phyloP scores from a whole-genome alignment of 2,329 filamentous ascomycete genomes.

The Clonostachys sp. region DNA sequence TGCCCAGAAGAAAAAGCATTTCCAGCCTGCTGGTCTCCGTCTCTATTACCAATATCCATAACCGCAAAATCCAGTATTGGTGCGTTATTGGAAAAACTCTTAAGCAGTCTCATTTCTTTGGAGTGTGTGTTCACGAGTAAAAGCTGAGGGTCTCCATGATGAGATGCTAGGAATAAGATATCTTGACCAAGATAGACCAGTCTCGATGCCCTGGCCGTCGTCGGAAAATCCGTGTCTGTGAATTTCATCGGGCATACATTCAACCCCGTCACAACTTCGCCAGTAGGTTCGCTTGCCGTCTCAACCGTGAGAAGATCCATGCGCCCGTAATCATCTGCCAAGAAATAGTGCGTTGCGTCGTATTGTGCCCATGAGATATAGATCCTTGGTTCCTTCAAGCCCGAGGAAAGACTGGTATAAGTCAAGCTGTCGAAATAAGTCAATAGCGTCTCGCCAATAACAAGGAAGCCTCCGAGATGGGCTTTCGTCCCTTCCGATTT shows the following conservation, averaged over 20 bases:
- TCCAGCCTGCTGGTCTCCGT: constrained; percentile 66
- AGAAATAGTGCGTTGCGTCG: constrained; percentile 75
- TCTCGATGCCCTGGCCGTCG: constrained; percentile 69
- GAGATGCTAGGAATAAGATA: constrained; percentile 81
- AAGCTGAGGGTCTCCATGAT: constrained; percentile 88
- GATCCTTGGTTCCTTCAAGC: constrained; percentile 70
- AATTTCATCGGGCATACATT: constrained; percentile 48
- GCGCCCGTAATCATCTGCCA: constrained; percentile 87
- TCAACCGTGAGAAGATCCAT: constrained; percentile 81
- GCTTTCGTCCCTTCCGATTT: constrained; percentile 47
- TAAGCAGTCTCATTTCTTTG: constrained; percentile 57
- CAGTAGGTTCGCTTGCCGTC: constrained; percentile 58
- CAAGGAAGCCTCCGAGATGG: constrained; percentile 65
- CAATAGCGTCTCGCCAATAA: constrained; percentile 76
- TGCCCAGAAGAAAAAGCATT: constrained; percentile 95
- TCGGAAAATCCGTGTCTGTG: constrained; percentile 6
- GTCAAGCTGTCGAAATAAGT: constrained; percentile 80
- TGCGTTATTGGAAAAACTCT: constrained; percentile 72
- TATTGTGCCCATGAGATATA: constrained; percentile 91
- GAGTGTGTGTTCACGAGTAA: constrained; percentile 48
- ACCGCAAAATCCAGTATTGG: constrained; percentile 91
- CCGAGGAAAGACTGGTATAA: constrained; percentile 59
- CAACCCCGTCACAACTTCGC: constrained; percentile 67
- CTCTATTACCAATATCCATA: constrained; percentile 90
- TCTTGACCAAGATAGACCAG: constrained; percentile 74